These are phyloP conservation scores for Bipolaris oryzae DNA, from an alignment of 2,329 filamentous ascomycete species.

Conservation along the genomic window DNA sequence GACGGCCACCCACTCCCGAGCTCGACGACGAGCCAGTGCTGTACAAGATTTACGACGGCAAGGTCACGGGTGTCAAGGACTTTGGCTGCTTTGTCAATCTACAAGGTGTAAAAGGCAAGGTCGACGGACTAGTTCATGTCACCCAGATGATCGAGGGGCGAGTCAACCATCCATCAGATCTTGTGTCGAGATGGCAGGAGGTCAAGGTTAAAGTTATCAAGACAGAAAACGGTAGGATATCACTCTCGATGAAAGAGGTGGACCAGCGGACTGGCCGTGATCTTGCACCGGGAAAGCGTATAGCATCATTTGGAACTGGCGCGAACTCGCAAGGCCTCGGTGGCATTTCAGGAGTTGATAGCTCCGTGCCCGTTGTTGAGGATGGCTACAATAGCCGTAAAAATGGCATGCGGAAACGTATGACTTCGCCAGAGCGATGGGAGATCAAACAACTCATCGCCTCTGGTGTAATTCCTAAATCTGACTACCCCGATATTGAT, in stretches of 20 bases:
- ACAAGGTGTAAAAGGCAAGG: constrained; percentile 82
- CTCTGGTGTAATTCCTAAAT: constrained; percentile 88
- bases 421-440: constrained; percentile 97
- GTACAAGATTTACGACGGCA: constrained; percentile 87
- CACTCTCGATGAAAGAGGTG: constrained; percentile 95
- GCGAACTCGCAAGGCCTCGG: constrained; percentile 87
- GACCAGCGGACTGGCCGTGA: constrained; percentile 89
- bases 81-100: constrained; percentile 96
- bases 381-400: constrained; percentile 56
- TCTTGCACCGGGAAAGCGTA: constrained; percentile 74
- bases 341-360: constrained; percentile 58
- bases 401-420: constrained; percentile 75
- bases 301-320: constrained; percentile 70
- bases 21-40: constrained; percentile 81
- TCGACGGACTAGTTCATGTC: constrained; percentile 92
- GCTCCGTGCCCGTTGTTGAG: constrained; percentile 67
- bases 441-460: constrained; percentile 97
- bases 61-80: constrained; percentile 90
- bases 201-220: constrained; percentile 94
- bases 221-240: constrained; percentile 80
- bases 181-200: constrained; percentile 77
- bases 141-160: constrained; percentile 86
- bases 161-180: constrained; percentile 89
- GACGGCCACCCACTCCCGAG: constrained; percentile 70
- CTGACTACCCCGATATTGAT: constrained; percentile 92